phyloP scores from a whole-genome alignment of 192 early-diverging fungal genomes.

The Mortierella hygrophila region DNA sequence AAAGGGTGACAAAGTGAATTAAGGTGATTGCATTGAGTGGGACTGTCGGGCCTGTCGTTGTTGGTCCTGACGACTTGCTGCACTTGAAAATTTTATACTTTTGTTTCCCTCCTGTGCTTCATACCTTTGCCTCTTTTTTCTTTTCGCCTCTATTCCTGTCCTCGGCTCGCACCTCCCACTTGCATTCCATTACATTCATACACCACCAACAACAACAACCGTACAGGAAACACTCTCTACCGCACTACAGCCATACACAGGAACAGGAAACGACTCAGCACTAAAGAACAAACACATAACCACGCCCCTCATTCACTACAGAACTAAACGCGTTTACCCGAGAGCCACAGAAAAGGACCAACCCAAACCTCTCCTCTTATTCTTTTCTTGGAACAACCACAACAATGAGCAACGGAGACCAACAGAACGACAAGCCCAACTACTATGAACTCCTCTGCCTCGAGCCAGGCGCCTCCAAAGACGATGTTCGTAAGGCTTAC shows the following conservation, averaged over 20 bases:
- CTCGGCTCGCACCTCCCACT: neutral
- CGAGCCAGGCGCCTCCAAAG: conserved; percentile 51
- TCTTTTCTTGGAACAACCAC: neutral
- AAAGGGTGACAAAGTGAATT: neutral
- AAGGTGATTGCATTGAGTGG: neutral
- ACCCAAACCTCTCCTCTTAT: neutral
- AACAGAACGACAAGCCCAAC: conserved; percentile 30
- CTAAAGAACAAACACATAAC: neutral
- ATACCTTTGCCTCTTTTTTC: conserved; percentile 10
- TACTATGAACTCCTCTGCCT: conserved; percentile 62
- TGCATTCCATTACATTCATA: conserved; percentile 7
- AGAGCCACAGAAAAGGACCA: neutral
- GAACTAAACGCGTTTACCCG: conserved; percentile 2
- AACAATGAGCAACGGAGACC: neutral
- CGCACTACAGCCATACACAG: too few relatives aligned
- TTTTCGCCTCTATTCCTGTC: neutral
- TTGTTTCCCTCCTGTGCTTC: neutral
- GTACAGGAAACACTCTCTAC: too few relatives aligned
- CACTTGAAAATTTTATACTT: neutral
- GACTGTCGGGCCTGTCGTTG: neutral
- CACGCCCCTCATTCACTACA: neutral
- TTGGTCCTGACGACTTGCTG: neutral
- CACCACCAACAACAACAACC: too few relatives aligned
- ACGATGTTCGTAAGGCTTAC: conserved; percentile 64
- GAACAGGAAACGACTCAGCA: neutral